Evolutionary conservation across 2,329 filamentous ascomycete species (phyloP).

Genomic region (Neocucurbitaria cava): DNA sequence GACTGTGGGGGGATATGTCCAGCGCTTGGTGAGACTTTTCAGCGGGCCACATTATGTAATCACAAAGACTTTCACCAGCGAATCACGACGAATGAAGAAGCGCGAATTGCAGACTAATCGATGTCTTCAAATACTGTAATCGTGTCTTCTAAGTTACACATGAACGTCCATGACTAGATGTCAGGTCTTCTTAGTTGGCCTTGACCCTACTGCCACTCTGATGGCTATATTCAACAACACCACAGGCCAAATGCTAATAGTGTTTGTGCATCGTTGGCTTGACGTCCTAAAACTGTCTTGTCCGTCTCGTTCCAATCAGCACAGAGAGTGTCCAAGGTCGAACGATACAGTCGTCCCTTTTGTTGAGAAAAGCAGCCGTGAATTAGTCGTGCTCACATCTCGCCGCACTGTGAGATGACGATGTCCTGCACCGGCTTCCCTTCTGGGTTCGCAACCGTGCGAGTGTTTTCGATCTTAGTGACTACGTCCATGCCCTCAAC

Average conservation of each 20-base stretch:
- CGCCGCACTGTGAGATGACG: conserved; percentile 83
- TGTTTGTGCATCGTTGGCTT: too few species aligned
- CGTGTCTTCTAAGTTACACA: not conserved
- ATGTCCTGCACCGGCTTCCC: conserved; percentile 89
- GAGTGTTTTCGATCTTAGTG: conserved; percentile 88
- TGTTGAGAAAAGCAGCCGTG: not conserved
- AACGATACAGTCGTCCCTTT: not conserved
- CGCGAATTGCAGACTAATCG: not conserved
- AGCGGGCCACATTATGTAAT: conserved; percentile 21
- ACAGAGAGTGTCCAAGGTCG: not conserved
- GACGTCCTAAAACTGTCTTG: not conserved
- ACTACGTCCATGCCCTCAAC: conserved; percentile 90
- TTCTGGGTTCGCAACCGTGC: conserved; percentile 66
- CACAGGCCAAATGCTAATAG: not conserved
- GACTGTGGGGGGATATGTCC: conserved; percentile 11
- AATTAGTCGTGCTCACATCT: conserved; percentile 70
- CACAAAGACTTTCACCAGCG: not conserved
- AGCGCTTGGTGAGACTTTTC: conserved; percentile 8
- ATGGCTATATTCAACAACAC: too few species aligned
- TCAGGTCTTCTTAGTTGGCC: not conserved
- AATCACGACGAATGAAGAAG: not conserved
- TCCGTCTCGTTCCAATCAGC: not conserved
- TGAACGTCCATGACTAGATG: too few species aligned
- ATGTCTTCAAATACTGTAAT: not conserved
- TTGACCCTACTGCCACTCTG: not conserved